These are phyloP conservation scores for Cotoneaster glaucophyllus DNA, from an alignment of 306 rosid genomes.

Conservation along the genomic window DNA sequence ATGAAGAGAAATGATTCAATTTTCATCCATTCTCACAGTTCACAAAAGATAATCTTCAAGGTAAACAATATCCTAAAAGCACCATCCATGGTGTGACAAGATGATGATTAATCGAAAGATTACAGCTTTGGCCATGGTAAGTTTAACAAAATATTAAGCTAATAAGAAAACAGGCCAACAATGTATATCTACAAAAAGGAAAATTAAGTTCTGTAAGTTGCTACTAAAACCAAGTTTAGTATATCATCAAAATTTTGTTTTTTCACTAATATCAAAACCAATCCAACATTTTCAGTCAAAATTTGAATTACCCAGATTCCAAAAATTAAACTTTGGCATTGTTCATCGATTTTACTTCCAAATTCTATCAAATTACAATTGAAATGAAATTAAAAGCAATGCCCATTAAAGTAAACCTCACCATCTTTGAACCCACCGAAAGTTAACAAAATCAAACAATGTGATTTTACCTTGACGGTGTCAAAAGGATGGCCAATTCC, in stretches of 20 bases:
- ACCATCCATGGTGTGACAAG: not conserved
- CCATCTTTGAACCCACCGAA: not conserved
- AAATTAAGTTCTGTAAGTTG: not conserved
- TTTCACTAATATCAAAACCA: not conserved
- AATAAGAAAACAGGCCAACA: not conserved
- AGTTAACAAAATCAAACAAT: not conserved
- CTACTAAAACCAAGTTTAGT: not conserved
- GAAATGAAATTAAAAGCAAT: not conserved
- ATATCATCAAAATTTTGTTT: not conserved
- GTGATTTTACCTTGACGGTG: constrained; percentile 45
- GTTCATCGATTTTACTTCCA: not conserved
- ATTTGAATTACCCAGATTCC: not conserved
- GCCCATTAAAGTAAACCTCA: not conserved
- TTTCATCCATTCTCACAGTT: not conserved
- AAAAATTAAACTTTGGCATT: not conserved
- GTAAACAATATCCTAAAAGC: constrained; percentile 4
- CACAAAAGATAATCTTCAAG: not conserved
- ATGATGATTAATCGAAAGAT: not conserved
- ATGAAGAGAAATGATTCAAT: not conserved
- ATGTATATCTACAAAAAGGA: not conserved
- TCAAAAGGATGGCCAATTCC: constrained; percentile 52
- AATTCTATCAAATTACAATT: not conserved
- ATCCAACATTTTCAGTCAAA: not conserved
- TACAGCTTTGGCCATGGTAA: not conserved
- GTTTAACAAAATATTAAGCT: not conserved